Conservation (phyloP, 2,329 filamentous ascomycete genomes). For the Apiospora aurea region DNA sequence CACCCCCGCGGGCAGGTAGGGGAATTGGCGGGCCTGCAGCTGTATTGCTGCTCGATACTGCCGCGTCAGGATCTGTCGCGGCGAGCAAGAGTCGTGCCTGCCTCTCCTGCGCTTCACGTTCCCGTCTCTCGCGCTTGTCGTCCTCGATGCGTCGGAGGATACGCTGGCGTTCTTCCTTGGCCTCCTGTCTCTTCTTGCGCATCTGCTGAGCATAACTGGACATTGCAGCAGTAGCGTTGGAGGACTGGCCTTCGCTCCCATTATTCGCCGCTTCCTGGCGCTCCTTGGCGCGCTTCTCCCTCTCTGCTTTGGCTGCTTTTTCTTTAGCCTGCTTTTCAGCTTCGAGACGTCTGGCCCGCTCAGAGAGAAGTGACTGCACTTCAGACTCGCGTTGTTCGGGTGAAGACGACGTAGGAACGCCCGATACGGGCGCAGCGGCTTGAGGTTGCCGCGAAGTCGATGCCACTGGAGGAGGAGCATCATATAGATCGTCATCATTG, state of each 20-base stretch:
- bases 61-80: constrained; percentile 34
- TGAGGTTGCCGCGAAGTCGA: not conserved
- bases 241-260: constrained; percentile 39
- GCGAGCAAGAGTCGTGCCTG: constrained; percentile 42
- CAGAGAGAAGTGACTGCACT: constrained; percentile 52
- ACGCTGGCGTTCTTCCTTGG: constrained; percentile 71
- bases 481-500: constrained; percentile 25
- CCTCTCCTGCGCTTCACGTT: constrained; percentile 57
- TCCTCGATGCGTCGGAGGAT: constrained; percentile 79
- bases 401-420: constrained; percentile 6
- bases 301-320: constrained; percentile 54
- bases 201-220: constrained; percentile 61
- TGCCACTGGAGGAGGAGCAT: not conserved
- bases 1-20: constrained; percentile 32
- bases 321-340: constrained; percentile 58
- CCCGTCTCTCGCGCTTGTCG: constrained; percentile 73
- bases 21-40: constrained; percentile 29
- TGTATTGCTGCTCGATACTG: constrained; percentile 28
- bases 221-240: constrained; percentile 41
- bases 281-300: constrained; percentile 50
- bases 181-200: constrained; percentile 70
- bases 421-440: not conserved
- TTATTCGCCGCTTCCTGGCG: constrained; percentile 48
- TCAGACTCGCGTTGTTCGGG: constrained; percentile 24
- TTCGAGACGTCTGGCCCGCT: constrained; percentile 57